These are phyloP conservation scores for Mycena galericulata DNA, from an alignment of 768 basidiomycete genomes.

Conservation along the genomic window DNA sequence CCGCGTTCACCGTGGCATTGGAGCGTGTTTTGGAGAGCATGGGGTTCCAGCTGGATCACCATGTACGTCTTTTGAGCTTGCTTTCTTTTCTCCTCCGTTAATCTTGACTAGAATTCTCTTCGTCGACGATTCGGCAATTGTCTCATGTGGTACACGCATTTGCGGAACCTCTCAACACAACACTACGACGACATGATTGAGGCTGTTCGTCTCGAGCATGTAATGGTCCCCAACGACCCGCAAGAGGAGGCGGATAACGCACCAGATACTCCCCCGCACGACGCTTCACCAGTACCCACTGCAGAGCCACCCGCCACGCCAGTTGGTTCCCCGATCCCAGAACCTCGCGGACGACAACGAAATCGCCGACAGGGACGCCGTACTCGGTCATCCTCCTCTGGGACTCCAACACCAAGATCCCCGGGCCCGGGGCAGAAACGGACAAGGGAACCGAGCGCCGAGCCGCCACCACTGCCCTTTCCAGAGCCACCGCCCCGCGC, in stretches of 20 bases:
- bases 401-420: background rate
- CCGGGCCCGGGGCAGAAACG: background rate
- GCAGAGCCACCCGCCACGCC: too few relatives aligned
- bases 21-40: background rate
- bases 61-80: background rate
- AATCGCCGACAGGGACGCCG: background rate
- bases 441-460: background rate
- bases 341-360: background rate
- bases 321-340: too few relatives aligned
- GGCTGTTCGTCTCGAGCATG: background rate
- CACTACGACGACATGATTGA: background rate
- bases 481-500: background rate
- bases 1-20: background rate
- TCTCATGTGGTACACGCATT: constrained; percentile 12
- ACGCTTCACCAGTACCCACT: too few relatives aligned
- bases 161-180: background rate
- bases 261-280: too few relatives aligned
- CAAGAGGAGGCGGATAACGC: too few relatives aligned
- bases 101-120: background rate
- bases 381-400: background rate
- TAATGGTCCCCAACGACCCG: background rate
- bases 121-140: constrained; percentile 9
- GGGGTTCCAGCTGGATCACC: constrained; percentile 13
- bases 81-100: too few relatives aligned
- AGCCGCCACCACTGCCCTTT: constrained; percentile 1